Base-by-base conservation (phyloP, 1,284 basidiomycete species). In the Apiotrichum domesticum region DNA sequence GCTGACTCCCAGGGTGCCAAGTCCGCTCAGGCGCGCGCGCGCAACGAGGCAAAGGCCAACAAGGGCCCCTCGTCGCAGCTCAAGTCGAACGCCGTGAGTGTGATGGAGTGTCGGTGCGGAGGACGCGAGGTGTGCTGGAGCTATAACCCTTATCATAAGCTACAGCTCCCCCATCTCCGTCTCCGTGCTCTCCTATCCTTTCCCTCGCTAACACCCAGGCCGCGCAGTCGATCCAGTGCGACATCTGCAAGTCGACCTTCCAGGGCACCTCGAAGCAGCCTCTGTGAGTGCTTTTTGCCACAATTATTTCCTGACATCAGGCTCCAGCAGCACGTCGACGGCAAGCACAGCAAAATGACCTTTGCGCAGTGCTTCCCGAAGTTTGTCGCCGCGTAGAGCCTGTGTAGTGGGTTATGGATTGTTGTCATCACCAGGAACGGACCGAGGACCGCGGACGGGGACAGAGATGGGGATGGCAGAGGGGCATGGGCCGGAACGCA, bases 201-300 rank as follows among this genome's bases (percentile, higher is more conserved):
- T 39, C 37, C 37, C 37, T 2, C 5, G 14, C 52, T 56, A 6
- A 58, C 46, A 32, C 15, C 35, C 49, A 76, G 69, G 76, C 78
- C 6, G 77, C 80, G 29, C 73, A 74, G 58, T 74, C 67, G 49
- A 77, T 80, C 62, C 72, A 78, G 66, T 81, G 80, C 63, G 66
- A 68, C 39, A 69, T 73, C 42, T 81, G 80, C 66, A 75, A 73
- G 61, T 74, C 76, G 57, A 77, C 77, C 11, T 80, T 81, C 75
- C 75, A 80, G 61, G 63, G 72, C 41, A 80, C 79, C 1, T 72
- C 79, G 35, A 76, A 79, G 54, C 61, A 74, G 58, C 74, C 76
- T 43, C 66, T 76, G 75, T 77, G 54, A 64, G 73, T 70, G 10
- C 41, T 6, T 44, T 6, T 11, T 9, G 6, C 4, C 14, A 7